Base-by-base conservation (phyloP, 768 basidiomycete genomes). In the Lanmaoa rubissima region DNA sequence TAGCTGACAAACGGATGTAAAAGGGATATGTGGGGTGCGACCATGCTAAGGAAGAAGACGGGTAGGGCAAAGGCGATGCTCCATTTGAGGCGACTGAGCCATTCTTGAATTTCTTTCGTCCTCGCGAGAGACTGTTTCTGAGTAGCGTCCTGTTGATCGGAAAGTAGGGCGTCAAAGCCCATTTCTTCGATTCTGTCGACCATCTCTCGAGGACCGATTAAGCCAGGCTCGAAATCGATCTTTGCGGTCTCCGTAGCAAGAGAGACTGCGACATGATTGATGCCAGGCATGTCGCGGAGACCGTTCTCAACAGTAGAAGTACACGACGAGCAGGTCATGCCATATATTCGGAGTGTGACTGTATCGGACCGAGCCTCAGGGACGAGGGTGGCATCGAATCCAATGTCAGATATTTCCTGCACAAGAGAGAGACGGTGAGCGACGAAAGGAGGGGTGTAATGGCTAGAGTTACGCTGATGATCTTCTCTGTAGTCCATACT, bases 21-120 rank as follows among this genome's bases (percentile, higher is more conserved):
- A 57, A 82, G 81, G 35, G 81, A 76, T 45, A 94, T 79, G 63
- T 78, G 85, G 4, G 85, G 86, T 34, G 84, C 82, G 50, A 98
- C 69, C 95, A 98, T 98, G 57, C 82, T 79, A 52, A 98, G 75
- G 70, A 97, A 83, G 75, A 98, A 98, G 40, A 95, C 94, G n/a
- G 97, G 97, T 0, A 95, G 59, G 49, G 94, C 94, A 67, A 99
- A 96, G 10, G 75, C 64, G 31, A 88, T 60, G 68, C 87, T 84
- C 79, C 85, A 86, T 36, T 83, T 68, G 75, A 98, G 87, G 24
- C 93, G 86, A 19, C 73, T 73, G 43, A 83, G 78, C 97, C 97
- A 99, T 67, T 95, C 89, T 61, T 89, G 80, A 41, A 98, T 88
- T 72, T 98, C 97, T 73, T 92, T 94, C 32, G 88, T 88, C 11